Evolutionary conservation across 495 filamentous ascomycete species (phyloP), one percentile per base, ranked within the genome.

Genomic region (Penicillium flavigenum): DNA sequence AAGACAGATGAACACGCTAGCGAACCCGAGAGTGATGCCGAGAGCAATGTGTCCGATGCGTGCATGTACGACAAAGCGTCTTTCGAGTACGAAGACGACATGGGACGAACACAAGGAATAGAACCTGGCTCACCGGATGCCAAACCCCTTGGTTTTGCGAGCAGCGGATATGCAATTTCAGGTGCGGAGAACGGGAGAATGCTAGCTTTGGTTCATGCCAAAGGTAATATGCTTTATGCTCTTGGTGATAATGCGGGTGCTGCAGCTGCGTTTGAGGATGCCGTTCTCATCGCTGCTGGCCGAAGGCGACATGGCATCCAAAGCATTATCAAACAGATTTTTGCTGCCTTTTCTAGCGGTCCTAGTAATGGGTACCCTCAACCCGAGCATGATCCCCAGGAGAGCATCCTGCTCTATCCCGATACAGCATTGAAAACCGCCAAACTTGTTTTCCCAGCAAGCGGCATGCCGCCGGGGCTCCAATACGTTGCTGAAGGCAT

Each of bases 221-320:
- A 98, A 72, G 94, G 95, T 27, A 99, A 98, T 62, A 96, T 98
- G 90, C 80, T 98, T 2, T 99, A 99, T 74, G 84, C 91, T 36
- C 72, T 96, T 50, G 92, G 92, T 24, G 88, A 98, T 58, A 91
- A 94, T 63, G 78, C 79, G 43, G 86, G 81, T 12, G 94, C 94
- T 16, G 92, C 94, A 1, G 83, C 86, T 56, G 92, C 95, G 9
- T 99, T 99, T 63, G 94, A 98, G 63, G 91, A 96, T 69, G 94
- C 91, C 2, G 91, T 99, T 27, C 72, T 96, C 55, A 92, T 98
- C 63, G 91, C 88, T 50, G 81, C 89, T 41, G 94, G 92, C 9
- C 81, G 83, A 62, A 80, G 83, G 41, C 79, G 86, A 7, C 78
- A 83, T 62, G 89, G 88, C 19, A 89, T 97, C 54, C 83, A 84